These are phyloP conservation scores for Gynochthodes officinalis DNA, from an alignment of 257 asterid species.

Conservation along the genomic window DNA sequence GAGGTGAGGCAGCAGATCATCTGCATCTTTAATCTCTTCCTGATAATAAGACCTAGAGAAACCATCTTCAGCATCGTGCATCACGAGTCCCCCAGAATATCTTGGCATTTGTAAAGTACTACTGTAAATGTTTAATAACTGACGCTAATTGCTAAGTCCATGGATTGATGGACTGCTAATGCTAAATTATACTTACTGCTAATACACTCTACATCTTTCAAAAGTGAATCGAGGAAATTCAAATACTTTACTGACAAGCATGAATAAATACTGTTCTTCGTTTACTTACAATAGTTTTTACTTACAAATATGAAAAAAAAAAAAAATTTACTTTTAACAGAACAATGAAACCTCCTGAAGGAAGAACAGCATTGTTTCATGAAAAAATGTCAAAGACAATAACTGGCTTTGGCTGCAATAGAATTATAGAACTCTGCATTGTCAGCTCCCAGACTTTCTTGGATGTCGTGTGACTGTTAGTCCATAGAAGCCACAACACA, in stretches of 20 bases:
- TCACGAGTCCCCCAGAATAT: slow-evolving; percentile 12
- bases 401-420: slow-evolving; percentile 30
- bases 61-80: slow-evolving; percentile 11
- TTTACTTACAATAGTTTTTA: too few relatives aligned
- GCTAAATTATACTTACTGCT: too few relatives aligned
- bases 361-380: background rate
- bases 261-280: too few relatives aligned
- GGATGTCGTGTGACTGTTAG: slow-evolving; percentile 19
- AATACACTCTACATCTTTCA: too few relatives aligned
- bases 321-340: too few relatives aligned
- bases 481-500: slow-evolving; percentile 7
- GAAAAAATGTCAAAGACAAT: slow-evolving; percentile 19
- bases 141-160: too few relatives aligned
- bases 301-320: too few relatives aligned
- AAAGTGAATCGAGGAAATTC: too few relatives aligned
- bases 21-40: slow-evolving; percentile 22
- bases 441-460: slow-evolving; percentile 26
- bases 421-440: slow-evolving; percentile 27
- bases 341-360: slow-evolving; percentile 14
- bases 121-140: too few relatives aligned
- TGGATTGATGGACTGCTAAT: too few relatives aligned
- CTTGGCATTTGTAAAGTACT: slow-evolving; percentile 24
- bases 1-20: too few relatives aligned
- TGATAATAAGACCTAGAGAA: slow-evolving; percentile 41
- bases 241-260: too few relatives aligned